Evolutionary conservation across 495 filamentous ascomycete species (phyloP).

Genomic region (Penicillium cosmopolitanum): DNA sequence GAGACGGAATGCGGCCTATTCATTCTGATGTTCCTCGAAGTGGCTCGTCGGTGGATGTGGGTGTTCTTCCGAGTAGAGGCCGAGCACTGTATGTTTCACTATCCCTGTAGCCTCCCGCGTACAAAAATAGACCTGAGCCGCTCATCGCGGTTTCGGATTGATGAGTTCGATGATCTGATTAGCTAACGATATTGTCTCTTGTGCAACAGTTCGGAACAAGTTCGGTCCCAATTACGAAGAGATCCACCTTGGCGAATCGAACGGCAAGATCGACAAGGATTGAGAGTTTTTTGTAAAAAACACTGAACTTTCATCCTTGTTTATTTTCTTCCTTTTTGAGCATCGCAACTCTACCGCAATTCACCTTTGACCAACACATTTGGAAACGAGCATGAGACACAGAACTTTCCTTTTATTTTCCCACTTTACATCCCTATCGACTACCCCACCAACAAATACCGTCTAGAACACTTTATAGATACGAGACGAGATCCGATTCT

Average conservation of each 20-base stretch:
- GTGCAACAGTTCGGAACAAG: conserved; percentile 54
- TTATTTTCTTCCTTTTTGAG: background rate
- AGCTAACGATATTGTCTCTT: conserved; percentile 22
- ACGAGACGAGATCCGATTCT: conserved; percentile 22
- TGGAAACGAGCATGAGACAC: conserved; percentile 28
- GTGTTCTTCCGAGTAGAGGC: conserved; percentile 93
- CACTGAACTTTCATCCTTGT: conserved; percentile 6
- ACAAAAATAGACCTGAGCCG: conserved; percentile 3
- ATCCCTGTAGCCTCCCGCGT: conserved; percentile 1
- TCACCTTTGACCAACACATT: background rate
- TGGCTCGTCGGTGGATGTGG: conserved; percentile 92
- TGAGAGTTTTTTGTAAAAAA: conserved; percentile 24
- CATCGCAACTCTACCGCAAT: background rate
- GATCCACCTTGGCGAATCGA: conserved; percentile 56
- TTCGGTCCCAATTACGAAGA: conserved; percentile 58
- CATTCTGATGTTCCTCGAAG: conserved; percentile 82
- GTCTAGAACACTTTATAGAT: conserved; percentile 23
- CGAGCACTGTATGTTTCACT: conserved; percentile 70
- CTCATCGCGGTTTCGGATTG: background rate
- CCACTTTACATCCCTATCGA: conserved; percentile 1
- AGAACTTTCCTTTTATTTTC: conserved; percentile 11
- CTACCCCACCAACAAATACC: background rate
- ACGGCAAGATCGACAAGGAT: conserved; percentile 53
- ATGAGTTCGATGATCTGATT: background rate
- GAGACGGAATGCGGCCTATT: conserved; percentile 88